A percentile compares a stretch with the other conserved stretches of the same genome.
phyloP scores from a whole-genome alignment of 1,284 basidiomycete species.

The Pseudozyma tsukubaensis region DNA sequence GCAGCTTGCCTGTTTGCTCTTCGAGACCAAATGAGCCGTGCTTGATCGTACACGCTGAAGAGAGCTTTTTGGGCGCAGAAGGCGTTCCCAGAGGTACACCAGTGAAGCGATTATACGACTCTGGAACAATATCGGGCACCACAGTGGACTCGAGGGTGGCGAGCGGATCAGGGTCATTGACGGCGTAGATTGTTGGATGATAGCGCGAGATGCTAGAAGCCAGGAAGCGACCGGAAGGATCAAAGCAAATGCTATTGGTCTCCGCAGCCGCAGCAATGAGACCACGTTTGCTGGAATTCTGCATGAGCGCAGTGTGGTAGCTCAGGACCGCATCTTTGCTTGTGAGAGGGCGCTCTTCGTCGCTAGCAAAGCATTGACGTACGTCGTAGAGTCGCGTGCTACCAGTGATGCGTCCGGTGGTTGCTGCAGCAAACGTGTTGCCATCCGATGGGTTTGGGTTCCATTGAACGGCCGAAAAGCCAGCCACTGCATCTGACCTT shows the following conservation, averaged over 20 bases:
- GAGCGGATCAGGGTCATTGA: constrained; percentile 33
- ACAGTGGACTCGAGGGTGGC: constrained; percentile 27
- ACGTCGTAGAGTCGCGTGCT: constrained; percentile 43
- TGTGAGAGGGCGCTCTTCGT: constrained; percentile 9
- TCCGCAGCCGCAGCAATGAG: constrained; percentile 33
- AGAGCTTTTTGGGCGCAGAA: constrained; percentile 31
- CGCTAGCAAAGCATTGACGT: constrained; percentile 26
- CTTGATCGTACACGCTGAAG: constrained; percentile 39
- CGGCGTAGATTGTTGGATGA: constrained; percentile 40
- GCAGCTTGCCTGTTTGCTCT: constrained; percentile 19
- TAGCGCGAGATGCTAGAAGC: constrained; percentile 41
- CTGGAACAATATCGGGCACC: constrained; percentile 6
- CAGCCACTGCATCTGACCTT: constrained; percentile 18
- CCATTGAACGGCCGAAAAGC: constrained; percentile 41
- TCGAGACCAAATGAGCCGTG: constrained; percentile 42
- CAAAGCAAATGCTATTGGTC: constrained; percentile 43
- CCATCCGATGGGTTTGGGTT: constrained; percentile 39
- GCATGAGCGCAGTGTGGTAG: constrained; percentile 32
- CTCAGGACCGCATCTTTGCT: constrained; percentile 38
- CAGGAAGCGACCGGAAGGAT: constrained; percentile 28
- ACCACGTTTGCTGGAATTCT: constrained; percentile 23
- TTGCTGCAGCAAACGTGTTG: constrained; percentile 46
- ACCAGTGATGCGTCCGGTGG: constrained; percentile 31
- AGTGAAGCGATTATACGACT: background rate
- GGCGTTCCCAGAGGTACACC: constrained; percentile 9